These are phyloP conservation scores for Mycena metata DNA, from an alignment of 768 basidiomycete species.

Conservation along the genomic window DNA sequence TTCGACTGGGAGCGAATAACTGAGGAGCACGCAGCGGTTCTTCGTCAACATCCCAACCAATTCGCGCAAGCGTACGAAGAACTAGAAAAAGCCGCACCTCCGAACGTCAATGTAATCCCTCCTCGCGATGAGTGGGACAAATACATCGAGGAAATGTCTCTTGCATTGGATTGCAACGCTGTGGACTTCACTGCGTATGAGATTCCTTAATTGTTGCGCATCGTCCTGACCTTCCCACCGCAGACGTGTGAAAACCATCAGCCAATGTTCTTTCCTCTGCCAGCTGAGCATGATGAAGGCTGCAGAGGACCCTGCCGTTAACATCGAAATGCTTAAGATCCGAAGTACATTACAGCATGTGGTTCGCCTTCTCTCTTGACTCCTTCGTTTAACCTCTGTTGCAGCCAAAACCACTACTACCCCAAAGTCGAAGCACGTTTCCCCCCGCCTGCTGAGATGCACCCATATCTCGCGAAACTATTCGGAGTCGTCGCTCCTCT, in stretches of 20 bases:
- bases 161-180: no score
- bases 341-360: background rate
- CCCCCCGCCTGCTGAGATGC: background rate
- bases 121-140: background rate
- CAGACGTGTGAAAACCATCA: background rate
- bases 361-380: background rate
- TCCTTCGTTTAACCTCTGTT: background rate
- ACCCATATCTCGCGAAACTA: no score
- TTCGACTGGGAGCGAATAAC: background rate
- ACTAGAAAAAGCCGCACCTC: background rate
- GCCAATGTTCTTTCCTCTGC: background rate
- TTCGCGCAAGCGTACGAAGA: background rate
- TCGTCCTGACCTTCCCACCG: no score
- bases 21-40: background rate
- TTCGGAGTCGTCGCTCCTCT: background rate
- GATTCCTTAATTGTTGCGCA: no score
- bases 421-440: background rate
- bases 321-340: background rate
- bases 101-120: background rate
- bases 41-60: background rate
- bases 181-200: no score
- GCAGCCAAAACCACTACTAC: background rate
- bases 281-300: background rate
- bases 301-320: background rate
- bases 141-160: no score